Conservation (phyloP, 2,329 filamentous ascomycete species). For the Stagonosporopsis tanaceti region DNA sequence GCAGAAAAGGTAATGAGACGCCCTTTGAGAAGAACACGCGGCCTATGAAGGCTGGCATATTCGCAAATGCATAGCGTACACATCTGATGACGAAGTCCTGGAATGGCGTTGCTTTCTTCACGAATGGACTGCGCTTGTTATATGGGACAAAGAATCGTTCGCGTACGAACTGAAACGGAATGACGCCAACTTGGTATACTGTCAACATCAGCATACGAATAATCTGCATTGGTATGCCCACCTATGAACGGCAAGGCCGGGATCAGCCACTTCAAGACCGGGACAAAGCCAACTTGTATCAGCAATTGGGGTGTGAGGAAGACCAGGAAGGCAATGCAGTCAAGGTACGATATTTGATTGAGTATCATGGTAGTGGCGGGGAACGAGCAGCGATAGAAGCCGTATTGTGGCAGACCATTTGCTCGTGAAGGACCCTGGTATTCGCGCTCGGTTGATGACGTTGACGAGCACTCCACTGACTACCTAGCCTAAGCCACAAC, state of each 20-base stretch:
- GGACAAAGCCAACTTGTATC: conserved; percentile 69
- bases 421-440: conserved; percentile 6
- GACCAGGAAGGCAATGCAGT: conserved; percentile 76
- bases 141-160: conserved; percentile 63
- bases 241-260: conserved; percentile 74
- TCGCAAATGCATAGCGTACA: conserved; percentile 78
- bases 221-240: conserved; percentile 51
- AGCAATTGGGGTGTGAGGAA: conserved; percentile 77
- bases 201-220: conserved; percentile 38
- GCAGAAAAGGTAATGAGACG: conserved; percentile 76
- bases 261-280: conserved; percentile 65
- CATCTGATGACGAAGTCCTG: conserved; percentile 80
- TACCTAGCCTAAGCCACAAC: conserved; percentile 28
- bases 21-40: conserved; percentile 79
- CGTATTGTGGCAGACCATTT: neutral
- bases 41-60: conserved; percentile 72
- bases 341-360: conserved; percentile 75
- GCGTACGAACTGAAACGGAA: conserved; percentile 66
- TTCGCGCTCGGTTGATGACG: conserved; percentile 22
- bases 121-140: conserved; percentile 65
- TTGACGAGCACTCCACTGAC: conserved; percentile 15
- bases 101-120: conserved; percentile 74
- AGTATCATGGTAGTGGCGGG: conserved; percentile 68
- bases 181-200: conserved; percentile 59
- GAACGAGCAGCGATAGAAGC: neutral